Evolutionary conservation across 306 rosid genomes (phyloP), one percentile per base, ranked within the genome.

Genomic region (Malus sieversii): DNA sequence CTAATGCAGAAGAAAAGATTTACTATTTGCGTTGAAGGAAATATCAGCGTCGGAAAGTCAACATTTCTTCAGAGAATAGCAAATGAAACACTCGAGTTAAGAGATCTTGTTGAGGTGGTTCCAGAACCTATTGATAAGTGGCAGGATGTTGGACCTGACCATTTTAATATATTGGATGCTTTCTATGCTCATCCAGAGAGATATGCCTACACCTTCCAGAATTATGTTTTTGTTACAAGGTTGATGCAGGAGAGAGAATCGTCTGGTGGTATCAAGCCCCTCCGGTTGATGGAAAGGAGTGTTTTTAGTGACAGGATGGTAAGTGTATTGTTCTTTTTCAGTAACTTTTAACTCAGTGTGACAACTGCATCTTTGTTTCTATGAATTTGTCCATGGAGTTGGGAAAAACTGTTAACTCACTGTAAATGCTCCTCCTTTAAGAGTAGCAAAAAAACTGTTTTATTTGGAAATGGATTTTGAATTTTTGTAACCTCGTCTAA

Each of bases 281-380:
- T 95, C 75, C 86, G 98, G 57, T 79, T 95, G 90, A 92, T 92
- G 98, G 97, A 95, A 85, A 89, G 97, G 93, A 95, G 98, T 38
- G 97, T 95, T 82, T 95, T 95, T 85, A 95, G 98, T 80, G 98
- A 95, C 88, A 82, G 97, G 77, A 95, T 95, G 97, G 97, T 95
- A 76, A 86, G 90, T 77, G 46, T 57, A n/a, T n/a, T 27, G 35
- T 61, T 62, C 4, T 75, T 5, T 59, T n/a, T 30, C 42, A 45
- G 48, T 48, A 57, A 12, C 45, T 52, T 18, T 35, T 63, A 3
- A 64, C 11, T 42, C 8, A 3, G 20, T 29, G 8, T 33, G 65
- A 42, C 29, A 27, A 46, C 4, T 68, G 44, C 40, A 38, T 12
- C 30, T 72, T 51, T 6, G 25, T 12, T 14, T 64, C 23, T 16